Conservation (phyloP, 495 filamentous ascomycete genomes). For the Penicillium tannophilum region DNA sequence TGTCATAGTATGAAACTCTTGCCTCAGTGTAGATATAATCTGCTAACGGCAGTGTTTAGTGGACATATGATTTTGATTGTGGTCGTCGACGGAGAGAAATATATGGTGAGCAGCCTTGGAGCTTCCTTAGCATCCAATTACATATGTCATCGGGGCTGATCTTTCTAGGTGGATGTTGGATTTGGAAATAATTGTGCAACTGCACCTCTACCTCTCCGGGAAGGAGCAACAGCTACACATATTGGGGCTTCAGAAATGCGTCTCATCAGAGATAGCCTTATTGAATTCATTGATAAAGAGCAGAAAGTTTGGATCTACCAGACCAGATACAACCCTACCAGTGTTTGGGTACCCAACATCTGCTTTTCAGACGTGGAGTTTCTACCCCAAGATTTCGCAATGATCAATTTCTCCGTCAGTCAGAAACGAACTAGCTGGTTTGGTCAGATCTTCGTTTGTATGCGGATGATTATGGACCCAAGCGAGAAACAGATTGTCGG, state of each 20-base stretch:
- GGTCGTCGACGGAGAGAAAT: conserved; percentile 53
- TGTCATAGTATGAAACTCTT: conserved; percentile 26
- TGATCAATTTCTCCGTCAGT: conserved; percentile 62
- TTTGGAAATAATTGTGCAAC: conserved; percentile 65
- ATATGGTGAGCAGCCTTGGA: conserved; percentile 38
- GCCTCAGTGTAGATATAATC: background rate
- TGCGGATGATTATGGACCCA: conserved; percentile 52
- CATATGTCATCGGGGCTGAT: conserved; percentile 9
- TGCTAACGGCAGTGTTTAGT: conserved; percentile 14
- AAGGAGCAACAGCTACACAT: conserved; percentile 38
- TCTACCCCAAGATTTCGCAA: conserved; percentile 54
- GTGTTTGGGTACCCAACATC: conserved; percentile 56
- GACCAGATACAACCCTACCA: conserved; percentile 45
- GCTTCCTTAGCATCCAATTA: background rate
- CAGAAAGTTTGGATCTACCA: conserved; percentile 64
- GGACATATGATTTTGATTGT: conserved; percentile 71
- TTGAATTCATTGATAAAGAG: conserved; percentile 41
- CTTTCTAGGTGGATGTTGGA: conserved; percentile 63
- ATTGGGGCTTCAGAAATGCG: conserved; percentile 54
- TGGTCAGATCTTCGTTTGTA: conserved; percentile 52
- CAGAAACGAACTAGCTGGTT: conserved; percentile 53
- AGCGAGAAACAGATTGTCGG: conserved; percentile 50
- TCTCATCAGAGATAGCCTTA: conserved; percentile 45
- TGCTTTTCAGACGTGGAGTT: conserved; percentile 65
- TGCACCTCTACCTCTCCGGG: conserved; percentile 53